Conservation (phyloP, 75 land plant species). For the Selaginella tamariscina region DNA sequence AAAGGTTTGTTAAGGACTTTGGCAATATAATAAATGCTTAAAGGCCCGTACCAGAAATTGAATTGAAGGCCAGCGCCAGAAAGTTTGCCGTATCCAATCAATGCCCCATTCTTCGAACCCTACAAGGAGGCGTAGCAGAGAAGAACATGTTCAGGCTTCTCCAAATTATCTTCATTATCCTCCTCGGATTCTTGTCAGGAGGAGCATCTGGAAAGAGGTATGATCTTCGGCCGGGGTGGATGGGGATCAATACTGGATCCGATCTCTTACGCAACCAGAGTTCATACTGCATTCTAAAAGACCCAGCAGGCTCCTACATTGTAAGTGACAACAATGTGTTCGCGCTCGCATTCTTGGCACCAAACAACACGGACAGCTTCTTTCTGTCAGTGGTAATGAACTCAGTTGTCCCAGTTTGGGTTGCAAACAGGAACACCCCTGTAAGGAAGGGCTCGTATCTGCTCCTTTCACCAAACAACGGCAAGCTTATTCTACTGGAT, state of each 20-base stretch:
- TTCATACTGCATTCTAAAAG: not conserved
- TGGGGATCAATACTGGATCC: not conserved
- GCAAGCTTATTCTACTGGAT: not conserved
- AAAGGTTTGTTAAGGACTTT: too few species aligned
- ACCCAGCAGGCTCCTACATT: not conserved
- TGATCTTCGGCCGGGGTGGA: not conserved
- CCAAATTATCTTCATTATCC: not conserved
- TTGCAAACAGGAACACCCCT: constrained; percentile 6
- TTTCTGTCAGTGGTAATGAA: not conserved
- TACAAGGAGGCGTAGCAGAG: too few species aligned
- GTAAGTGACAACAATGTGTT: not conserved
- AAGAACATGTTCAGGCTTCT: too few species aligned
- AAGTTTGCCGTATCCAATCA: too few species aligned
- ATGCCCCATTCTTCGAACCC: too few species aligned
- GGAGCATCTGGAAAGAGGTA: not conserved
- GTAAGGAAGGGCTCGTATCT: not conserved
- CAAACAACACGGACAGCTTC: not conserved
- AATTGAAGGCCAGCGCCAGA: too few species aligned
- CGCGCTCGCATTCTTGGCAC: not conserved
- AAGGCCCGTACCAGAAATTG: too few species aligned
- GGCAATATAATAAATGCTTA: too few species aligned
- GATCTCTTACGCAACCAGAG: not conserved
- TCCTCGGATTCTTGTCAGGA: not conserved
- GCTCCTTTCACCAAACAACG: not conserved
- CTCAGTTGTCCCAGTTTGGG: not conserved